Base-by-base conservation (phyloP, 345 rosid genomes). In the Salix exigua region DNA sequence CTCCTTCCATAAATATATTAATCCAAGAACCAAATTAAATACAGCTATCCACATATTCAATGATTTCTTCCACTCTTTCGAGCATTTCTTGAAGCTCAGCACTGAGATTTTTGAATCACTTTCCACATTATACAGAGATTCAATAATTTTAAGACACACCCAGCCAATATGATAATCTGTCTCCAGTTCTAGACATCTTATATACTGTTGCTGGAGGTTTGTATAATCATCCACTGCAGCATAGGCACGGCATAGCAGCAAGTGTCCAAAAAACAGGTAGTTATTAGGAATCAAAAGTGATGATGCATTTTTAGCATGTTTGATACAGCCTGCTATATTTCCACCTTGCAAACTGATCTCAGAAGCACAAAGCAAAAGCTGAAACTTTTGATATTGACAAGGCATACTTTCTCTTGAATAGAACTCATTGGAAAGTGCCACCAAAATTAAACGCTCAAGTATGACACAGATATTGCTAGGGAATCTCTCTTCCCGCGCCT, bases 401-500 rank as follows among this genome's bases (percentile, higher is more conserved):
- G 75, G 26, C 60, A 68, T 73, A 51, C 80, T 84, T 70, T 82
- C 83, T 72, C 68, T 74, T 4, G 81, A 80, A 81, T 83, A 84
- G 21, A 75, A 79, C 78, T 89, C 91, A 83, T 84, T 81, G 48
- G 91, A 86, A 80, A 89, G 90, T 37, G 90, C 91, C 78, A 86
- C 83, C 40, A 60, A 18, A 66, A 92, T 78, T 35, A 92, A 86
- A 78, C 91, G 85, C 66, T 86, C 78, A 76, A 96, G 81, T 55
- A 79, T 75, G 50, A 60, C 77, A 69, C 94, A 89, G 23, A 88
- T 88, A 66, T 87, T 88, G 46, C 33, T 78, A 82, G 97, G 96
- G 77, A 88, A 93, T 80, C 90, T 91, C 88, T 93, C 94, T 78
- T 92, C 99, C 50, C 91, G 90, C 13, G 96, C 97, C 86, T 87